Evolutionary conservation across 768 basidiomycete genomes (phyloP).

Genomic region (Russula emetica): DNA sequence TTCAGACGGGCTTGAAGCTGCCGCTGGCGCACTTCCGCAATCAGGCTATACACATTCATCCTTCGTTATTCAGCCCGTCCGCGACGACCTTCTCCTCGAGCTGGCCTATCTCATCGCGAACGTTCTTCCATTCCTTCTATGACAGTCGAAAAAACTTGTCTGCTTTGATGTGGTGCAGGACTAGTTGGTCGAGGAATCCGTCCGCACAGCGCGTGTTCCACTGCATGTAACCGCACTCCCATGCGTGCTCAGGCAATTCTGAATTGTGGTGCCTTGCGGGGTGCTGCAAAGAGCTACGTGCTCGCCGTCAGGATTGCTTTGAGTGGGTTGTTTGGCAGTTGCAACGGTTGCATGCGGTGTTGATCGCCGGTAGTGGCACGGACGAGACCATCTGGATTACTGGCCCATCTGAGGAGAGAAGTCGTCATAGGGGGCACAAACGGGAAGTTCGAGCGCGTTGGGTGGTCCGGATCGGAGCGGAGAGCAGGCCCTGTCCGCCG

Average conservation of each 20-base stretch:
- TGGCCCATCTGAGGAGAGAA: constrained; percentile 3
- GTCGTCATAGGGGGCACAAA: constrained; percentile 8
- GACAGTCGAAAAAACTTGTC: background rate
- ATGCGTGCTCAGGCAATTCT: background rate
- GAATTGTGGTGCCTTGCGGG: constrained; percentile 20
- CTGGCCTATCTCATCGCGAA: constrained; percentile 1
- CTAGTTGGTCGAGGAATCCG: constrained; percentile 8
- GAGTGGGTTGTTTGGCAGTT: constrained; percentile 10
- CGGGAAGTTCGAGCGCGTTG: constrained; percentile 7
- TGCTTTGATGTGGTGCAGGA: background rate
- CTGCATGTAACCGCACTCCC: constrained; percentile 16
- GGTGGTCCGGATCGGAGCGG: constrained; percentile 15
- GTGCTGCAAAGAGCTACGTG: constrained; percentile 24
- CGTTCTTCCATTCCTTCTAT: constrained; percentile 14
- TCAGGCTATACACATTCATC: background rate
- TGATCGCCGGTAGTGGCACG: constrained; percentile 6
- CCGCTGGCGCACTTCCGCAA: constrained; percentile 16
- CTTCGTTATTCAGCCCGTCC: constrained; percentile 6
- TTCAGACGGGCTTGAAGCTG: constrained; percentile 20
- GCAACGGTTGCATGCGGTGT: constrained; percentile 19
- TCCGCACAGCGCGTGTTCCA: background rate
- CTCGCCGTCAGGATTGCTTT: constrained; percentile 20
- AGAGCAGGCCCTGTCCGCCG: constrained; percentile 22
- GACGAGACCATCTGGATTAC: constrained; percentile 7
- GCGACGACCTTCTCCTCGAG: constrained; percentile 24